A percentile compares a stretch with the other conserved stretches of the same genome.
Evolutionary conservation across 208 protist genomes (phyloP).

Genomic region (Plasmodiophora brassicae): DNA sequence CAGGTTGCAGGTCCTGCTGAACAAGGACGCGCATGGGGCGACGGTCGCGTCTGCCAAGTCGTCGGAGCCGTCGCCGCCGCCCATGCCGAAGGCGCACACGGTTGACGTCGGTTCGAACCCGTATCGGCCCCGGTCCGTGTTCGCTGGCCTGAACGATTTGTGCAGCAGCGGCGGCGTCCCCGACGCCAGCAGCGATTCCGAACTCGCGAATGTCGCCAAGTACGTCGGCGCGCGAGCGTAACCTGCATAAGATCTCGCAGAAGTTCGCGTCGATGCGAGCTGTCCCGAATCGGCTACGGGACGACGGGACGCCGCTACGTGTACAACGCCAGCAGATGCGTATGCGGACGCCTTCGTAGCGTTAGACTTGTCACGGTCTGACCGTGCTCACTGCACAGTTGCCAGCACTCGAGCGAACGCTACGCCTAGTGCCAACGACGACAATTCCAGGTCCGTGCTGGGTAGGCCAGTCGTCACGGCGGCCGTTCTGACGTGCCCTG

Average conservation of each 20-base stretch:
- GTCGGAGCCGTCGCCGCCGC: not conserved
- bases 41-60: not conserved
- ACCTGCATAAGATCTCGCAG: not conserved
- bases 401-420: too few species aligned
- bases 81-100: too few species aligned
- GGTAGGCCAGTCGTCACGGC: not conserved
- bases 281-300: not conserved
- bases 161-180: too few species aligned
- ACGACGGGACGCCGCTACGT: not conserved
- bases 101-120: too few species aligned
- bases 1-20: not conserved
- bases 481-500: too few species aligned
- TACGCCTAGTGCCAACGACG: too few species aligned
- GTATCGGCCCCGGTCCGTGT: too few species aligned
- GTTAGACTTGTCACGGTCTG: not conserved
- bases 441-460: too few species aligned
- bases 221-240: not conserved
- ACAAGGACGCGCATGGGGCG: not conserved
- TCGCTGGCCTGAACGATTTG: too few species aligned
- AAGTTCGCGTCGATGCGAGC: not conserved
- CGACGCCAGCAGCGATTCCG: too few species aligned
- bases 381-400: not conserved
- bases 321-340: not conserved
- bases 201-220: too few species aligned
- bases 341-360: not conserved